These are phyloP conservation scores for Fonsecaea monophora DNA, from an alignment of 2,329 filamentous ascomycete genomes.

Conservation along the genomic window DNA sequence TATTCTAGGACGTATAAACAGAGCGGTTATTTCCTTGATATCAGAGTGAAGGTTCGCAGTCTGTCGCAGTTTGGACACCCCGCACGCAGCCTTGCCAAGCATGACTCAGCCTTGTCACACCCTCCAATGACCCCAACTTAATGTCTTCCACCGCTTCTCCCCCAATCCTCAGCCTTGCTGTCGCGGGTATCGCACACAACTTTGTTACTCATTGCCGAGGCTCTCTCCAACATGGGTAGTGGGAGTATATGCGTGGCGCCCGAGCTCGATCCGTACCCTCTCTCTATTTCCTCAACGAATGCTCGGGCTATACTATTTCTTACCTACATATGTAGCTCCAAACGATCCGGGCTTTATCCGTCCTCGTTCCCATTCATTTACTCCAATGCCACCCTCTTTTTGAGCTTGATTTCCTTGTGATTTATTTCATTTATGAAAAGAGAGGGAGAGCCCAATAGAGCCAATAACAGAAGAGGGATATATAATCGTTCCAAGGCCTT, in stretches of 20 bases:
- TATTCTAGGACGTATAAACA: background rate
- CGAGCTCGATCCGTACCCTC: constrained; percentile 2
- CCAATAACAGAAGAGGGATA: background rate
- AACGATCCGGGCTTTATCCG: background rate
- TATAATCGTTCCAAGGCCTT: background rate
- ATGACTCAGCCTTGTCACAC: background rate
- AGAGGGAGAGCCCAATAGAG: background rate
- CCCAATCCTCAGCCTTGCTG: background rate
- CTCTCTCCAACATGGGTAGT: background rate
- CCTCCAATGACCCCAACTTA: background rate
- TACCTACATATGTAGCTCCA: background rate
- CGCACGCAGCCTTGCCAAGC: background rate
- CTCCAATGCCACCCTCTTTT: background rate
- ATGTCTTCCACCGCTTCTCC: background rate
- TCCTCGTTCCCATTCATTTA: background rate
- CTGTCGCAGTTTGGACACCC: background rate
- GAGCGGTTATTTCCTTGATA: background rate
- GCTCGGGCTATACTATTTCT: background rate
- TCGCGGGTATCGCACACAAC: background rate
- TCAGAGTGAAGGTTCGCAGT: background rate
- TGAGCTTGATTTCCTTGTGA: background rate
- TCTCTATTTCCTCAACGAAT: background rate
- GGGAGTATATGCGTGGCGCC: background rate
- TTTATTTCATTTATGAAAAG: background rate
- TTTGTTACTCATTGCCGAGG: background rate